Base-by-base conservation (phyloP, 2,329 filamentous ascomycete genomes). In the Phaeophleospora eucalypticola region DNA sequence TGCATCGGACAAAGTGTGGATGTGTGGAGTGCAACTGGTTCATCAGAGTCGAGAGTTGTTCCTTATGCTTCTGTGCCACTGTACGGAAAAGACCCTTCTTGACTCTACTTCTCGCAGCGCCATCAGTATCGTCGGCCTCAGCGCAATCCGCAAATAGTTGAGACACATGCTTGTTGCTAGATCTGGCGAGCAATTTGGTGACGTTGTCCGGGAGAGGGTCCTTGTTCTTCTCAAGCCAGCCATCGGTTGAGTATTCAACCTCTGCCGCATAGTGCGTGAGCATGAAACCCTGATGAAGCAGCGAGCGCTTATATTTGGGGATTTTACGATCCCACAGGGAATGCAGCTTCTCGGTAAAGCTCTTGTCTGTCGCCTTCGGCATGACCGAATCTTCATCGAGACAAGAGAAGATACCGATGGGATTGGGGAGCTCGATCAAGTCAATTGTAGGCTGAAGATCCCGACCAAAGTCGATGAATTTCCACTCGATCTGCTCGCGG, bases 221-320 rank as follows among this genome's bases (percentile, higher is more conserved):
- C 67, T 98, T 98, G 75, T 98, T 98, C 77, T 97, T 98, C 68
- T 97, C 91, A 27, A 98, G 73, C 93, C 93, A 98, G 48, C 87
- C 87, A 46, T 91, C 82, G 0, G 93, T 98, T 0, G 86, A 89
- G 66, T 98, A 98, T 67, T 98, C 94, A 2, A 98, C 93, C 67
- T 97, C 93, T 19, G 93, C 90, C 18, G 93, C 93, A 63, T 98
- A 98, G 65, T 98, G 93, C 0, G 93, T 98, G 16, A 98, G 81
- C 58, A 96, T 84, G 63, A 98, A 98, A 12, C 93, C 94, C 62
- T 96, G 88, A 1, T 83, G 87, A 12, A 96, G 79, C 14, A 93
- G 82, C 15, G 90, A 93, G 4, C 89, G 81, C 41, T 89, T 84
- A 68, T 98, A 98, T 67, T 98, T 98, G 38, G 82, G 79, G 27